Conservation (phyloP, 805 yeast genomes). For the Suhomyces sp. region DNA sequence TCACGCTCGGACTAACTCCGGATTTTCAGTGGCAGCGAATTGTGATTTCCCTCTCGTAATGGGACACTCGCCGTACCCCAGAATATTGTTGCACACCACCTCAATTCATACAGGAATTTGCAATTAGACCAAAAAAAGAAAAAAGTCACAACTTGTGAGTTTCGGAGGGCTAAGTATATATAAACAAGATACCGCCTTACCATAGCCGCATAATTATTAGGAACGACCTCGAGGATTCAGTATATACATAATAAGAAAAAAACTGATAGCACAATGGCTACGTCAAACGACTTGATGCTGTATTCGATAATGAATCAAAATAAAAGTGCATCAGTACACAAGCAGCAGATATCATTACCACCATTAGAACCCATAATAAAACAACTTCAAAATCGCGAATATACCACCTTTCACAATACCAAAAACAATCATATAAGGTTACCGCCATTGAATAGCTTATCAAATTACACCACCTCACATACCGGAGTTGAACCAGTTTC, state of each 20-base stretch:
- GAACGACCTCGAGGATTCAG: background rate
- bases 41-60: background rate
- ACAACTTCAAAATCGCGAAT: constrained; percentile 1
- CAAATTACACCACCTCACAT: constrained; percentile 8
- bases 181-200: background rate
- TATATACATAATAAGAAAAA: background rate
- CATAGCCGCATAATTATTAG: background rate
- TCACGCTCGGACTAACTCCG: constrained; percentile 2
- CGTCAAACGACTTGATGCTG: constrained; percentile 34
- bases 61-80: constrained; percentile 3
- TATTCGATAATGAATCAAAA: constrained; percentile 37
- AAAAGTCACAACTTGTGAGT: background rate
- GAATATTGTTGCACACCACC: constrained; percentile 1
- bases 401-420: background rate
- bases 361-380: constrained; percentile 9
- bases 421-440: constrained; percentile 1
- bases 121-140: constrained; percentile 3
- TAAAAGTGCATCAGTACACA: background rate
- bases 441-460: constrained; percentile 6
- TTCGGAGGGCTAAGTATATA: background rate
- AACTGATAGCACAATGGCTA: constrained; percentile 13
- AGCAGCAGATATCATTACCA: constrained; percentile 5
- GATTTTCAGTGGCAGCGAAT: background rate
- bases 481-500: background rate
- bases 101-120: constrained; percentile 6